Base-by-base conservation (phyloP, 2,329 filamentous ascomycete species). In the Colletotrichum truncatum region DNA sequence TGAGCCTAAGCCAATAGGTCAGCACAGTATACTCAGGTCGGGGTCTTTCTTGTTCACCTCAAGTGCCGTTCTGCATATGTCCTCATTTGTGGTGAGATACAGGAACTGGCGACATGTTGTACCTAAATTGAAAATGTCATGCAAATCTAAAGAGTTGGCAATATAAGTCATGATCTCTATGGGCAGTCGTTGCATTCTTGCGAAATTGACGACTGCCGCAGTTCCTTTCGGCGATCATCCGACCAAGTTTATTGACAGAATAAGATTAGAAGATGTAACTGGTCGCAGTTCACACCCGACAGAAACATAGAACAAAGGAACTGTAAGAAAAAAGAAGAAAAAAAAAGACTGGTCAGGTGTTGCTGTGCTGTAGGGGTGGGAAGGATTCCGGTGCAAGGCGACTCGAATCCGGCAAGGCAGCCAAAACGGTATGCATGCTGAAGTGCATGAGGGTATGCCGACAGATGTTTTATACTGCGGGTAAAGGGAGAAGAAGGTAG, bases 121-220 rank as follows among this genome's bases (percentile, higher is more conserved):
- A 39, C 85, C 83, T 43, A 92, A 76, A 66, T 85, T 80, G 64
- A 88, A 82, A 38, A 87, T 80, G 68, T 91, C 88, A 48, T 87
- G 82, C 25, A 89, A 76, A 16, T 84, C 80, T 34, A 93, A 80
- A 59, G 81, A 76, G 6, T 79, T 78, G 7, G 84, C 81, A 54
- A 92, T 84, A 54, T 85, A 82, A 52, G 85, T 85, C 26, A 91
- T 76, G n/a, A 92, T 80, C 75, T 93, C 91, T 71, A 86, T 89
- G 0, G 90, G 89, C 11, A 92, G 64, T 14, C 64, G 30, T 51
- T 66, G 64, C 64, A 66, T 66, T 2, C 36, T 66, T 4, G 38
- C 25, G 21, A 30, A 39, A 25, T 54, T 3, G 52, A 48, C 26
- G 53, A 30, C 39, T 46, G 45, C 60, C 59, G 18, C 26, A 32